phyloP scores from a whole-genome alignment of 2,329 filamentous ascomycete species.

The Colletotrichum spaethianum region DNA sequence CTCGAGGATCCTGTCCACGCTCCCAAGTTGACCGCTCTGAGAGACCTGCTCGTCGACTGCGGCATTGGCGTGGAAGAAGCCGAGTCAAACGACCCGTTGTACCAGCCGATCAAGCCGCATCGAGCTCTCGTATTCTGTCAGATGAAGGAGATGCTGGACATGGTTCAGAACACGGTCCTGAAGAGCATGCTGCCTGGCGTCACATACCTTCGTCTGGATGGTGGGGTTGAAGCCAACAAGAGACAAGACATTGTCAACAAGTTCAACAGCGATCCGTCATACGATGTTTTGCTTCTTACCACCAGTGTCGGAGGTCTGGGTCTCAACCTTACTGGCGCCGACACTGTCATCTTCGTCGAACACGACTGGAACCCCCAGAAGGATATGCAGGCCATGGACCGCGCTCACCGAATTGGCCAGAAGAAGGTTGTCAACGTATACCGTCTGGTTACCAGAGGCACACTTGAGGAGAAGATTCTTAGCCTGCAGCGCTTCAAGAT shows the following conservation, averaged over 20 bases:
- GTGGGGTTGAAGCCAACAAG: slow-evolving; percentile 91
- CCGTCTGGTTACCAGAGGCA: slow-evolving; percentile 94
- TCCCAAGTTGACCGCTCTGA: slow-evolving; percentile 90
- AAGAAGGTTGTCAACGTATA: slow-evolving; percentile 99
- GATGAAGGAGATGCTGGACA: slow-evolving; percentile 99
- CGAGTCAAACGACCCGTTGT: slow-evolving; percentile 72
- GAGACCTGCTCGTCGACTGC: slow-evolving; percentile 96
- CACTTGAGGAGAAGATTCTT: slow-evolving; percentile 97
- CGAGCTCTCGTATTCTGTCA: slow-evolving; percentile 98
- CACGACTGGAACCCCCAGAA: slow-evolving; percentile 99
- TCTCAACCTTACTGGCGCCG: slow-evolving; percentile 94
- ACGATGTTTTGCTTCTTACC: slow-evolving; percentile 93
- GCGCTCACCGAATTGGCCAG: slow-evolving; percentile 96
- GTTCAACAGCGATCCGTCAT: slow-evolving; percentile 97
- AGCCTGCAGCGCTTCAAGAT: slow-evolving; percentile 99
- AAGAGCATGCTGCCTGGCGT: slow-evolving; percentile 93
- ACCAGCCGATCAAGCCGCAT: slow-evolving; percentile 93
- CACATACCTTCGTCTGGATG: slow-evolving; percentile 94
- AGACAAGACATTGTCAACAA: slow-evolving; percentile 98
- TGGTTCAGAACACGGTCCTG: slow-evolving; percentile 95
- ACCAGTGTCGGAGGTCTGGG: slow-evolving; percentile 96
- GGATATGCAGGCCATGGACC: slow-evolving; percentile 98
- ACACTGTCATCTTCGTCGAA: slow-evolving; percentile 99
- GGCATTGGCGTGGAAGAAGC: slow-evolving; percentile 87
- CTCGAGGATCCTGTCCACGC: slow-evolving; percentile 90